Base-by-base conservation (phyloP, 2,329 filamentous ascomycete genomes). In the Thelonectria blattea region DNA sequence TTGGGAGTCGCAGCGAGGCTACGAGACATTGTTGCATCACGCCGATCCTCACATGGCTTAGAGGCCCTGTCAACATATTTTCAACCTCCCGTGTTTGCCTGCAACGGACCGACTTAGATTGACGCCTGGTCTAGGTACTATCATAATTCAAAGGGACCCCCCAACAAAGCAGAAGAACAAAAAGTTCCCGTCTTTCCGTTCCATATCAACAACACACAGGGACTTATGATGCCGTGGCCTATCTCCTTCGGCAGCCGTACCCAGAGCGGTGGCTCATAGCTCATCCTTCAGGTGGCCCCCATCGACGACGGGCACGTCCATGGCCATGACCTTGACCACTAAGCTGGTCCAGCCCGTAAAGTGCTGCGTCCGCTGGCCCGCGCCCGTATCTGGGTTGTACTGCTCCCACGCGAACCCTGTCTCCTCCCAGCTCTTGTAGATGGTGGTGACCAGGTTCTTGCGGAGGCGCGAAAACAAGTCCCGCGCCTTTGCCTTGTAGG, bases 341-440 rank as follows among this genome's bases (percentile, higher is more conserved):
- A 98, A 81, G 75, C 92, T 97, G n/a, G 95, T 99, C 95, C 95
- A 99, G 52, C 95, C 95, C 0, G 95, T 97, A 75, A 99, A 99
- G 77, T 98, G 94, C 81, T 97, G 93, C 5, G 93, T 98, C 43
- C 95, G 85, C 81, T 98, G 94, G n/a, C 95, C 95, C 54, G 86
- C 85, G 47, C 95, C 95, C 3, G 92, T 96, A 70, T 97, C 92
- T 0, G 93, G 92, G 74, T 96, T 92, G 76, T 98, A 99, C 79
- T 99, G 95, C 78, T 99, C 95, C 94, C 94, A 99, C 0, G 94
- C 95, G 74, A 98, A 98, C 17, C 94, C 94, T 0, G 95, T 98
- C 72, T 91, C 87, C 73, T 89, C 82, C 94, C 94, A 99, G 74
- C 88, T 89, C 59, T 88, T 85, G 80, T 90, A 97, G 14, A 98